These are phyloP conservation scores for Haberlea rhodopensis DNA, from an alignment of 257 asterid genomes.

Conservation along the genomic window DNA sequence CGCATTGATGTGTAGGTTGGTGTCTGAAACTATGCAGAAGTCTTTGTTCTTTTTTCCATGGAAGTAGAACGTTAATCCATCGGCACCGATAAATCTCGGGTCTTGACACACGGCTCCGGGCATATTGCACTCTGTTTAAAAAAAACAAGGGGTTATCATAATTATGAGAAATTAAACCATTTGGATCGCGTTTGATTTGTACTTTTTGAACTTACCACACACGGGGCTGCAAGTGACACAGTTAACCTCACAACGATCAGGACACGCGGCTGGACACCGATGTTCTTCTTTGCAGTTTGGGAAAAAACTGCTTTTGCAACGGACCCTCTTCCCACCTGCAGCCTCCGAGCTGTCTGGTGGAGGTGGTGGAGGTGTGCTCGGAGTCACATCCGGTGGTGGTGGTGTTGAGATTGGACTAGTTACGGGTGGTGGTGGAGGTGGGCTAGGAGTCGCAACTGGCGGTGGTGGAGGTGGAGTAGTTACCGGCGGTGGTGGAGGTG, in stretches of 20 bases:
- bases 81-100: constrained; percentile 78
- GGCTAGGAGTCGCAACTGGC: constrained; percentile 2
- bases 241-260: constrained; percentile 50
- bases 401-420: constrained; percentile 8
- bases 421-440: constrained; percentile 8
- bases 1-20: constrained; percentile 77
- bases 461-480: constrained; percentile 22
- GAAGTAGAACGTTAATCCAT: constrained; percentile 84
- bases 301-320: constrained; percentile 45
- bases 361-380: constrained; percentile 19
- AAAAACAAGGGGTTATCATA: background rate
- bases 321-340: constrained; percentile 47
- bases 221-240: constrained; percentile 67
- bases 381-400: too few species aligned
- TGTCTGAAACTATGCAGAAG: constrained; percentile 71
- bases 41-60: constrained; percentile 67
- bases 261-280: constrained; percentile 54
- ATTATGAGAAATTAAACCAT: background rate
- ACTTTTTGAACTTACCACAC: constrained; percentile 52
- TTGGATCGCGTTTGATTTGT: background rate
- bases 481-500: constrained; percentile 25
- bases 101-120: constrained; percentile 92
- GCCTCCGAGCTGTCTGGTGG: constrained; percentile 44
- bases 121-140: constrained; percentile 54
- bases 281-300: constrained; percentile 40